Evolutionary conservation across 768 basidiomycete species (phyloP).

Genomic region (Suillus subalutaceus): DNA sequence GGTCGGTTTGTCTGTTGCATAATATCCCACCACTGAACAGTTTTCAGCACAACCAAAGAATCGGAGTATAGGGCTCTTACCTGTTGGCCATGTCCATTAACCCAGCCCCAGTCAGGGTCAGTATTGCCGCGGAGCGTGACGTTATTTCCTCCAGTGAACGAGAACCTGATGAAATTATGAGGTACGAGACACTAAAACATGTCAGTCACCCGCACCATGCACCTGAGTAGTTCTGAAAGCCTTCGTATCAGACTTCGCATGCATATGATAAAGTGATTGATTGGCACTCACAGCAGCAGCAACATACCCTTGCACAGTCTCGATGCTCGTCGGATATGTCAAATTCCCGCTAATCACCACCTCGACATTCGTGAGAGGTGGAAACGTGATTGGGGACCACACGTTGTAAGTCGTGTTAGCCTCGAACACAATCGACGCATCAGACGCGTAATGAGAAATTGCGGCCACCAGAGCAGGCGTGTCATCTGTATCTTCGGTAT

Average conservation of each 20-base stretch:
- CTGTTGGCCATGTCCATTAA: constrained; percentile 61
- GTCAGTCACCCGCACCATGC: constrained; percentile 37
- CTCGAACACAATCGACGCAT: constrained; percentile 59
- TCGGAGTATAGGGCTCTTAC: constrained; percentile 27
- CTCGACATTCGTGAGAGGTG: constrained; percentile 56
- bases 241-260: constrained; percentile 7
- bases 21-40: constrained; percentile 59
- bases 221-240: constrained; percentile 44
- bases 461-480: constrained; percentile 50
- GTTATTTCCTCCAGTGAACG: constrained; percentile 57
- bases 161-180: constrained; percentile 42
- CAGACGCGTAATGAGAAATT: constrained; percentile 39
- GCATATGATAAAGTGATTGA: neutral
- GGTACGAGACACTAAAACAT: neutral
- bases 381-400: constrained; percentile 61
- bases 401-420: constrained; percentile 63
- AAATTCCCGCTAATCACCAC: constrained; percentile 60
- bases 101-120: constrained; percentile 66
- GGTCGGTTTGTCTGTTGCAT: constrained; percentile 55
- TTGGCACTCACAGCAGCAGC: constrained; percentile 42
- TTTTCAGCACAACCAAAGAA: neutral
- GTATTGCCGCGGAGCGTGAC: constrained; percentile 58
- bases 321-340: constrained; percentile 55
- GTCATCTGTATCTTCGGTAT: constrained; percentile 51
- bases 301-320: constrained; percentile 52